A percentile compares a stretch with the other conserved stretches of the same genome.
Conservation (phyloP, 108 stramenopile species). For the Fistulifera solaris region DNA sequence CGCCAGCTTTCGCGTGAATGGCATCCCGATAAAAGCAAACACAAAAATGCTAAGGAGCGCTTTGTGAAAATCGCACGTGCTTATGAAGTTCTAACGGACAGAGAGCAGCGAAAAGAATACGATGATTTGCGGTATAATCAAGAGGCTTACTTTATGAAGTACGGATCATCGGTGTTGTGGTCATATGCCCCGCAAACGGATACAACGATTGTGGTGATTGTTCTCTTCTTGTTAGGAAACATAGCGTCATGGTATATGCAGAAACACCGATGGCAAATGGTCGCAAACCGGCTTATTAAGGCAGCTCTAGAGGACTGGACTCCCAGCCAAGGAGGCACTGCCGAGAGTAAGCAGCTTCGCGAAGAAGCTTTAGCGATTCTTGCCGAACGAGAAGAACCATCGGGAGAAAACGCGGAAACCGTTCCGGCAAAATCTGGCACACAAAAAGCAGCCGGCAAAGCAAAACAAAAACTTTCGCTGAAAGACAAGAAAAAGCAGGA, state of each 20-base stretch:
- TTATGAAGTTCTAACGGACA: constrained; percentile 69
- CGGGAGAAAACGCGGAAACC: neutral
- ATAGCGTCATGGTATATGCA: constrained; percentile 61
- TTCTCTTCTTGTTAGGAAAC: constrained; percentile 41
- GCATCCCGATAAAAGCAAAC: constrained; percentile 85
- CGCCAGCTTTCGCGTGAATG: constrained; percentile 54
- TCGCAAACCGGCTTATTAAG: constrained; percentile 65
- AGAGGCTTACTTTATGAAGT: constrained; percentile 69
- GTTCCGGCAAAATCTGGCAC: constrained; percentile 7
- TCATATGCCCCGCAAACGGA: constrained; percentile 77
- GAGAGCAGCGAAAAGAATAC: constrained; percentile 62
- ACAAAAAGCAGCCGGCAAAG: constrained; percentile 19
- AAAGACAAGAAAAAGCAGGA: constrained; percentile 62
- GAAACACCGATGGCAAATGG: constrained; percentile 60
- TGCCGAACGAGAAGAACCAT: constrained; percentile 22
- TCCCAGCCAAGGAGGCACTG: constrained; percentile 59
- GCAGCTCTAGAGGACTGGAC: constrained; percentile 72
- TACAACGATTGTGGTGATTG: constrained; percentile 44
- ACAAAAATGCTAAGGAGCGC: constrained; percentile 64
- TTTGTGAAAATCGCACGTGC: constrained; percentile 82
- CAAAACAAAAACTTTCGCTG: constrained; percentile 35
- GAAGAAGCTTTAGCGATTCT: constrained; percentile 56
- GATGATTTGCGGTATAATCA: constrained; percentile 73
- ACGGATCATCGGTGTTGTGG: constrained; percentile 65
- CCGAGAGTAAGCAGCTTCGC: constrained; percentile 63